Evolutionary conservation across 1,284 basidiomycete species (phyloP), one percentile per base, ranked within the genome.

Genomic region (Afroboletus lepidellus): DNA sequence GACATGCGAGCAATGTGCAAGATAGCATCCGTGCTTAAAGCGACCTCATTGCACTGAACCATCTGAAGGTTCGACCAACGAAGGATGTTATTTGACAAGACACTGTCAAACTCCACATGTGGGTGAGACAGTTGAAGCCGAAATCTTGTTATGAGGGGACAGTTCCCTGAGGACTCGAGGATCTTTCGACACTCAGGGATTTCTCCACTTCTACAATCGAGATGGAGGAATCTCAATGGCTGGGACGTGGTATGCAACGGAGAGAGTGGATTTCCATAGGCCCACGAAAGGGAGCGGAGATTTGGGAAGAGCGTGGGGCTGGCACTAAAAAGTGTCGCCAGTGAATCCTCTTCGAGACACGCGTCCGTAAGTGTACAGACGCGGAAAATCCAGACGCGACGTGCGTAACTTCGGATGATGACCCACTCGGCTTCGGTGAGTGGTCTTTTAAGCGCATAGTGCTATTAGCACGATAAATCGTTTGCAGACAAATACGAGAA

Each of bases 251-350:
- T 7, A 21, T 30, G 33, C 21, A 46, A 33, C 0, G n/a, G 33
- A 27, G 38, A 24, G 3, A 38, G 37, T 11, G 50, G 34, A 23
- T 23, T 37, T 25, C 25, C 47, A 20, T 33, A 41, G 8, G 23
- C n/a, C 47, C 47, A 48, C 12, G 47, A 48, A 25, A 41, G 23
- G 38, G 23, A 46, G 23, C 44, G 44, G 44, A 46, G 33, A 27
- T 24, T 46, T 8, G 44, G 44, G 24, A 46, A 46, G 24, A 46
- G 44, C 9, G 33, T 8, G 6, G 7, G n/a, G 8, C 24, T 3
- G 8, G 33, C 9, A 36, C 25, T 36, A 8, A 46, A 27, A 11
- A 46, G 33, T 24, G 15, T 36, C 7, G 24, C n/a, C 11, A 25
- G 2, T 23, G 44, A 46, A 5, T 46, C 18, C n/a, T 46, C 44